These are phyloP conservation scores for Ailanthus altissimus DNA, from an alignment of 345 rosid species.

Conservation along the genomic window DNA sequence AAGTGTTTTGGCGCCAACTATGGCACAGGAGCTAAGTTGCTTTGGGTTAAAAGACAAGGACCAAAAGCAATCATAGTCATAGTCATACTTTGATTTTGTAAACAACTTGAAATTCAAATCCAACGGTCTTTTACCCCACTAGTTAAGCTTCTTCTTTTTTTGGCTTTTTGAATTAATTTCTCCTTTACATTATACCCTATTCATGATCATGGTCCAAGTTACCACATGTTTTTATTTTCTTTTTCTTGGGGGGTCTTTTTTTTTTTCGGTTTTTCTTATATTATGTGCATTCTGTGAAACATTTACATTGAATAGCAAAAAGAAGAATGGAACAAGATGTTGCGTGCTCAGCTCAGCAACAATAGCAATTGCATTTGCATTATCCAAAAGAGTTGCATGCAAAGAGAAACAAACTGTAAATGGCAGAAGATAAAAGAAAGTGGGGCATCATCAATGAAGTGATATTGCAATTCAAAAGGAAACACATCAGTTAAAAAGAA, in stretches of 20 bases:
- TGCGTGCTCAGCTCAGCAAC: background rate
- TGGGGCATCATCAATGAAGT: background rate
- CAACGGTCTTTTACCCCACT: conserved; percentile 37
- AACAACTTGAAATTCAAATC: conserved; percentile 46
- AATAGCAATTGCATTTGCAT: background rate
- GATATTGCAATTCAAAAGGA: background rate
- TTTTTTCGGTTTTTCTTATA: background rate
- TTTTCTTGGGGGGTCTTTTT: background rate
- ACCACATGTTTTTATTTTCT: background rate
- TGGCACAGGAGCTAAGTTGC: too few relatives aligned
- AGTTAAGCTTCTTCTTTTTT: background rate
- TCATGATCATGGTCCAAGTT: conserved; percentile 13
- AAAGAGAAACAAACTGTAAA: background rate
- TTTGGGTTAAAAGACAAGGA: conserved; percentile 15
- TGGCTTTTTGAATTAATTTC: conserved; percentile 6
- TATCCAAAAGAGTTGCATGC: background rate
- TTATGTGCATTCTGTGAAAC: too few relatives aligned
- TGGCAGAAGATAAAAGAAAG: background rate
- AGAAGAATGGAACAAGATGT: background rate
- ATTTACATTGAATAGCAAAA: background rate
- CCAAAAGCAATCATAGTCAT: conserved; percentile 9
- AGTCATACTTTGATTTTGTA: background rate
- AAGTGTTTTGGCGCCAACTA: background rate
- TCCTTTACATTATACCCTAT: background rate
- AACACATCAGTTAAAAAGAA: background rate